Conservation (phyloP, 164 flowering plant species). For the Cinnamomum chago region DNA sequence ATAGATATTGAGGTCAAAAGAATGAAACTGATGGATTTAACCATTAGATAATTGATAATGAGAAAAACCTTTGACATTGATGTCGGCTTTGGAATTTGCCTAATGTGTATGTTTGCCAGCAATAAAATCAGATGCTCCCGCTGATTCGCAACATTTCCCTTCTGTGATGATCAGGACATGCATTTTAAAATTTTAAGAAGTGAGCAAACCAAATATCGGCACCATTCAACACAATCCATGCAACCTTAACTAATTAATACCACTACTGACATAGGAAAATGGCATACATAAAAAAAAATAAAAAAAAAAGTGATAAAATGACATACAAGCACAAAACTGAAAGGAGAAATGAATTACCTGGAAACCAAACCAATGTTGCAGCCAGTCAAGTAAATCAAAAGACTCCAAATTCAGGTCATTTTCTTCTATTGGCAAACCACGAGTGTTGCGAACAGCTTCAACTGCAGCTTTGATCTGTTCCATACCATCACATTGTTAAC, state of each 20-base stretch:
- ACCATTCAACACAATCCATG: neutral
- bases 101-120: slow-evolving; percentile 69
- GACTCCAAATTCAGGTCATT: slow-evolving; percentile 34
- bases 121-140: slow-evolving; percentile 92
- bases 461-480: slow-evolving; percentile 77
- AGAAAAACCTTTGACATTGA: slow-evolving; percentile 41
- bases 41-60: neutral
- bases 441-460: slow-evolving; percentile 54
- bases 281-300: slow-evolving; percentile 22
- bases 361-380: slow-evolving; percentile 71
- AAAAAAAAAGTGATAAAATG: neutral
- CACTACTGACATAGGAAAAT: slow-evolving; percentile 44
- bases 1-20: neutral
- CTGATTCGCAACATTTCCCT: slow-evolving; percentile 86
- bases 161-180: slow-evolving; percentile 29
- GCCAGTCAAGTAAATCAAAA: slow-evolving; percentile 76
- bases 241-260: neutral
- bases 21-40: neutral
- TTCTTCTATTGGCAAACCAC: slow-evolving; percentile 54
- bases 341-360: slow-evolving; percentile 44
- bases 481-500: neutral
- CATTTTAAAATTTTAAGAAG: neutral
- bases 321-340: too few species aligned
- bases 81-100: slow-evolving; percentile 43
- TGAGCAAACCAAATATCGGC: neutral